Percentiles rank a stretch among this genome's conserved stretches.
Conservation (phyloP, 2,329 filamentous ascomycete species). For the Colletotrichum godetiae region DNA sequence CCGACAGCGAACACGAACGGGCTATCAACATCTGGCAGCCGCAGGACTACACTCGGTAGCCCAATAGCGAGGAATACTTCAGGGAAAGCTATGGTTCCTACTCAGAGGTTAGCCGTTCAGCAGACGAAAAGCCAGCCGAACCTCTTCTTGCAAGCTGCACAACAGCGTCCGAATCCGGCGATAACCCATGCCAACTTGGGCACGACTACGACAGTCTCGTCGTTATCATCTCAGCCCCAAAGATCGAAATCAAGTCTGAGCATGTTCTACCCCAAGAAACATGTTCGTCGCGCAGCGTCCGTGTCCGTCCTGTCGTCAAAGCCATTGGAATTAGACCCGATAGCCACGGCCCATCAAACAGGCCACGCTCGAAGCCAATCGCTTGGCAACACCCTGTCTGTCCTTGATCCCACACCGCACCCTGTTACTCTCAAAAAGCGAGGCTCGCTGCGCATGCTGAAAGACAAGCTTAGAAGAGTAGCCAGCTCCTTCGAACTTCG, state of each 20-base stretch:
- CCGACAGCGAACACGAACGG: neutral
- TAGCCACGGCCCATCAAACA: neutral
- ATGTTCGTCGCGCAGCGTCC: constrained; percentile 7
- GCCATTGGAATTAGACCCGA: neutral
- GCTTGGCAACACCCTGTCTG: neutral
- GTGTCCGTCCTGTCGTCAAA: neutral
- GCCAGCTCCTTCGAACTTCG: constrained; percentile 32
- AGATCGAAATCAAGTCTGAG: neutral
- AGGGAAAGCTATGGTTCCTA: neutral
- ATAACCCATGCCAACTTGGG: neutral
- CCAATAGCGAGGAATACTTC: neutral
- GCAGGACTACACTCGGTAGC: neutral
- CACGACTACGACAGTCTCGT: neutral
- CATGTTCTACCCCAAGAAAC: neutral
- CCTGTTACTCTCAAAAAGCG: neutral
- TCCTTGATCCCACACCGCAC: neutral
- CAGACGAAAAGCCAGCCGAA: constrained; percentile 2
- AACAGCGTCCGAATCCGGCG: neutral
- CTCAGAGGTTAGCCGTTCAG: neutral
- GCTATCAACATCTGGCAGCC: neutral
- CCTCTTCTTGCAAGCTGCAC: neutral
- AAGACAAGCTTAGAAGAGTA: constrained; percentile 27
- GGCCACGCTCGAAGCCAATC: constrained; percentile 11
- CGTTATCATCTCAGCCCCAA: neutral
- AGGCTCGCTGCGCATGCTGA: constrained; percentile 11